Evolutionary conservation across 768 basidiomycete species (phyloP), one percentile per base, ranked within the genome.

Genomic region (Suillus placidus): DNA sequence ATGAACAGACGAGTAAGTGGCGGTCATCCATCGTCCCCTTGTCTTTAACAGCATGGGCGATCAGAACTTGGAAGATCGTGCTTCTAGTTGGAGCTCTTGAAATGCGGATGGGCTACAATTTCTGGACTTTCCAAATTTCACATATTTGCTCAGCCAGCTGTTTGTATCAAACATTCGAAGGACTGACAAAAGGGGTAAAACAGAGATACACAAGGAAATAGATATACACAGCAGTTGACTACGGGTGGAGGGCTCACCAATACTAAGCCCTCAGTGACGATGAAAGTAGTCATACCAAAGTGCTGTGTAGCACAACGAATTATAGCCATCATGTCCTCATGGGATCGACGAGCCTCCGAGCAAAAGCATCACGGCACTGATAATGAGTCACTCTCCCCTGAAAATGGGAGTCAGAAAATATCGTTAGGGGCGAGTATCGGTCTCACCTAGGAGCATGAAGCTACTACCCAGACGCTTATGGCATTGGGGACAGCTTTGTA

Each of bases 311-410:
- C 56, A 58, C 37, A 18, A 38, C 23, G 14, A 60, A 30, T 16
- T 30, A 30, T 20, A 6, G 6, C 18, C 16, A 60, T 55, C 58
- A 67, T 52, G 34, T 34, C 42, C 66, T 66, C 34, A 61, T 55
- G 38, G 70, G 78, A 66, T 85, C 83, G 54, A 82, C 82, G 62
- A 90, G 71, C 64, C 79, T 84, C 58, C 77, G 80, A 12, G 92
- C 81, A 73, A 95, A 97, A 0, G 84, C 83, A 73, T 97, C 95
- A 34, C 95, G 90, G 74, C 96, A 99, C 67, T 97, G 93, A 75
- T 96, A 95, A 78, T 98, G 97, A 0, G 95, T 99, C 3, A 97
- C 96, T 97, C 94, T 10, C 96, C 96, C 58, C 95, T 97, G 70
- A 40, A 43, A 30, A 20, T 60, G 54, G 37, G 60, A 42, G 60